Base-by-base conservation (phyloP, 495 filamentous ascomycete species). In the Penicillium pancosmium region DNA sequence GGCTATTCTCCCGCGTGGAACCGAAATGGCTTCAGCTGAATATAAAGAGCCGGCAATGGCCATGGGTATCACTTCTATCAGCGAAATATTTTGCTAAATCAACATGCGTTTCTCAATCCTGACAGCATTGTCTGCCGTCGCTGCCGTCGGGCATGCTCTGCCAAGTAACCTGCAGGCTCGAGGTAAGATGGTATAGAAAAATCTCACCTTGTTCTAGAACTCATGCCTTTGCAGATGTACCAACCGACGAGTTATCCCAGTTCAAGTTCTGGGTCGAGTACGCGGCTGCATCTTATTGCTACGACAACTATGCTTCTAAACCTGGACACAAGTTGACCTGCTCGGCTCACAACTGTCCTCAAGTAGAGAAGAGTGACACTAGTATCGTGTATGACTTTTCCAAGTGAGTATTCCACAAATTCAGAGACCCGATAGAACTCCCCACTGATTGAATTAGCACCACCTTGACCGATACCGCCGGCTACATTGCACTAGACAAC, bases 221-320 rank as follows among this genome's bases (percentile, higher is more conserved):
- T 70, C 13, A 58, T 48, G 11, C 10, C 16, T 7, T 5, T 6
- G 1, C 40, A 75, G 72, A 71, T 35, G 52, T 75, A 12, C 44
- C 79, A 0, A 15, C 65, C 0, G 58, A 59, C 2, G 68, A 81
- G 33, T 66, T 86, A n/a, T 54, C 67, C 25, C 75, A 80, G 16
- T 77, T 91, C 53, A 61, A 80, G 15, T 81, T 89, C 62, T 88
- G 81, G 70, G 80, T 84, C n/a, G 85, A 92, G 68, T 92, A 86
- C 70, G 78, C 88, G 1, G 85, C 77, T 0, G 85, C 88, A 0
- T 68, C 83, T 4, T 89, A 88, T 68, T 92, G 89, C 68, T 78
- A 80, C 50, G 70, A 82, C 48, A 80, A 78, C 54, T 68, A 80
- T 11, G 67, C 68, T 16, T 57, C 67, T 21, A 58, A 68, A 41